phyloP scores from a whole-genome alignment of 371 early-diverging fungal genomes.

The Apophysomyces ossiformis region DNA sequence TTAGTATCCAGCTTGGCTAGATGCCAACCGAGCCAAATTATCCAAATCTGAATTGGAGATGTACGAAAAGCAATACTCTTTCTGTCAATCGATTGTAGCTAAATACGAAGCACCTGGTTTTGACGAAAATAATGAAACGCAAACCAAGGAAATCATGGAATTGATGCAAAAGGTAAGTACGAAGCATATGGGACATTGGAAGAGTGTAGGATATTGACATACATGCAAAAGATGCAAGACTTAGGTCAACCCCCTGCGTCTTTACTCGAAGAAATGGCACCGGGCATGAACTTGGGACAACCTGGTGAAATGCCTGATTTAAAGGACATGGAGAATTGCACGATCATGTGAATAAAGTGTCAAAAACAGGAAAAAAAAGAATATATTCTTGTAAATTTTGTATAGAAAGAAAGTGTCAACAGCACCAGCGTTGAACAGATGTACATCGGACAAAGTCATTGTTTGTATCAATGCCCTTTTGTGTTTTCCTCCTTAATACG shows the following conservation, averaged over 20 bases:
- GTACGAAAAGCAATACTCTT: conserved; percentile 75
- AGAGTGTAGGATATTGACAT: background rate
- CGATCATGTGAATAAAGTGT: conserved; percentile 43
- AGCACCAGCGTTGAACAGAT: too few species aligned
- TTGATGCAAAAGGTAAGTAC: conserved; percentile 85
- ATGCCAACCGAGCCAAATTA: conserved; percentile 70
- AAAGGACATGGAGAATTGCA: conserved; percentile 61
- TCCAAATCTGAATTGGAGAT: conserved; percentile 69
- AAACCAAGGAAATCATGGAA: conserved; percentile 74
- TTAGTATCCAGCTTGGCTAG: conserved; percentile 88
- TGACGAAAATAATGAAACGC: conserved; percentile 67
- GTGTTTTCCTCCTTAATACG: too few species aligned
- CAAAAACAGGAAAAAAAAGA: background rate
- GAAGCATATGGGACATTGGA: background rate
- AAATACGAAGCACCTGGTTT: conserved; percentile 73
- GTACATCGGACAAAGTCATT: too few species aligned
- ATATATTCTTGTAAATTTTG: background rate
- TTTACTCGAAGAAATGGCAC: conserved; percentile 86
- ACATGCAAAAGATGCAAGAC: conserved; percentile 81
- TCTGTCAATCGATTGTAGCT: conserved; percentile 76
- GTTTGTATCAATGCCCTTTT: too few species aligned
- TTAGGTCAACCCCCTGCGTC: conserved; percentile 93
- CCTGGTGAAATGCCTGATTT: conserved; percentile 75
- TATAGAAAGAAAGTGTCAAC: background rate
- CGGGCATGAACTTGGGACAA: conserved; percentile 80